Conservation (phyloP, 2,329 filamentous ascomycete genomes). For the Lecanoromycetidae sp. region DNA sequence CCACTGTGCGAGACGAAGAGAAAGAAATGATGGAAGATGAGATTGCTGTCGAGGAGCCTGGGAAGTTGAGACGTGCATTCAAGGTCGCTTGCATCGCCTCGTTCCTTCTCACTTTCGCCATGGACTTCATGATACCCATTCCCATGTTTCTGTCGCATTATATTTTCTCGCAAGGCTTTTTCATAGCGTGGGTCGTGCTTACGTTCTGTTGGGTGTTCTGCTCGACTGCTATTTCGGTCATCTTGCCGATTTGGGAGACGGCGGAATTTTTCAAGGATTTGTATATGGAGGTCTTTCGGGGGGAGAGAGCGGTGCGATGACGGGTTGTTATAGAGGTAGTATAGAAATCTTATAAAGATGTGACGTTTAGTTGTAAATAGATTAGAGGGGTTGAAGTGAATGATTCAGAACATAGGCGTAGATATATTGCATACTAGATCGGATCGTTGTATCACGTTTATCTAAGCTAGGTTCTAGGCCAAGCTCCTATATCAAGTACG, state of each 20-base stretch:
- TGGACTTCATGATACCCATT: constrained; percentile 32
- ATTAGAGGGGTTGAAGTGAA: too few species aligned
- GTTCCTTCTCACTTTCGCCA: constrained; percentile 28
- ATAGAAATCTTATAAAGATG: too few species aligned
- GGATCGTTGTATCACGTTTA: too few species aligned
- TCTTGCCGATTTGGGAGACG: constrained; percentile 34
- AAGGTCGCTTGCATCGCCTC: constrained; percentile 28
- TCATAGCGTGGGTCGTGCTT: constrained; percentile 31
- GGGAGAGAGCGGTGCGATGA: background rate
- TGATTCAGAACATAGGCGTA: too few species aligned
- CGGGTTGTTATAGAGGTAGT: too few species aligned
- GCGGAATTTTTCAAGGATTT: constrained; percentile 22
- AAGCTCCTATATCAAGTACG: too few species aligned
- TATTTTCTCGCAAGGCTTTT: constrained; percentile 31
- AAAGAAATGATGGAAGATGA: constrained; percentile 21
- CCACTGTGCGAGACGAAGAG: constrained; percentile 20
- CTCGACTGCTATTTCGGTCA: constrained; percentile 29
- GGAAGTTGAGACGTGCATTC: constrained; percentile 25
- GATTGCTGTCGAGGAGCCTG: constrained; percentile 23
- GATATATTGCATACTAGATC: too few species aligned
- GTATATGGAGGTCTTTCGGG: constrained; percentile 3
- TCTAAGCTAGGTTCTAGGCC: too few species aligned
- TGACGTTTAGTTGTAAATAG: too few species aligned
- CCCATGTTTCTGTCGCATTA: constrained; percentile 33
- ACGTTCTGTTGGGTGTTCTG: constrained; percentile 34